These are phyloP conservation scores for Boletus huronensis DNA, from an alignment of 768 basidiomycete genomes.

Conservation along the genomic window DNA sequence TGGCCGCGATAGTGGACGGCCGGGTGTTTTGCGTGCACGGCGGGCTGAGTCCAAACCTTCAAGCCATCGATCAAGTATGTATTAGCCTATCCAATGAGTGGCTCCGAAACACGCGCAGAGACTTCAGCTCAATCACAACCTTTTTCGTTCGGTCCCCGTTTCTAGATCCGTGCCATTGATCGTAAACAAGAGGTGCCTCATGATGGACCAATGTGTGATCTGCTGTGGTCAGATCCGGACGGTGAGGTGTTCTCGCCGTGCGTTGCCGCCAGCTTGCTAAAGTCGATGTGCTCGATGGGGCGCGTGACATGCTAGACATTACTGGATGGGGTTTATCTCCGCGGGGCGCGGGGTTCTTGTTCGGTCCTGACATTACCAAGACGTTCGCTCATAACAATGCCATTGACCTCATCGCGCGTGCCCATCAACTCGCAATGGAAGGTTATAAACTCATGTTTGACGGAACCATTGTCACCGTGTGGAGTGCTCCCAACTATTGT, in stretches of 20 bases:
- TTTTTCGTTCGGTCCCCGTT: slow-evolving; percentile 18
- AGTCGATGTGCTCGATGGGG: slow-evolving; percentile 20
- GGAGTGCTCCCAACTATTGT: slow-evolving; percentile 98
- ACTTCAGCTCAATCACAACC: slow-evolving; percentile 19
- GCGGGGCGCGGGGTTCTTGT: slow-evolving; percentile 94
- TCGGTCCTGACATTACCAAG: slow-evolving; percentile 90
- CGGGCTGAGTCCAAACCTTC: slow-evolving; percentile 86
- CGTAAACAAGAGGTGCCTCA: slow-evolving; percentile 97
- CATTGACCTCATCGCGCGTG: slow-evolving; percentile 92
- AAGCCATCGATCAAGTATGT: slow-evolving; percentile 82
- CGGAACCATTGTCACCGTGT: slow-evolving; percentile 90
- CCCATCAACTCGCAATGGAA: slow-evolving; percentile 98
- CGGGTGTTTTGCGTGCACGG: slow-evolving; percentile 97
- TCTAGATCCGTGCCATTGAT: slow-evolving; percentile 89
- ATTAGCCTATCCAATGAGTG: slow-evolving; percentile 12
- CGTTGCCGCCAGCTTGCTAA: slow-evolving; percentile 14
- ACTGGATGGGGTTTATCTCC: slow-evolving; percentile 95
- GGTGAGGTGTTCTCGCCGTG: slow-evolving; percentile 44
- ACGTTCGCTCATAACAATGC: slow-evolving; percentile 86
- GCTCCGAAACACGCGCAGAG: slow-evolving; percentile 17
- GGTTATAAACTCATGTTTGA: slow-evolving; percentile 98
- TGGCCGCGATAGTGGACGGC: slow-evolving; percentile 96
- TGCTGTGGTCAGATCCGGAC: slow-evolving; percentile 99
- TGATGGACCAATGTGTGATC: slow-evolving; percentile 97
- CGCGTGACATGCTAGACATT: slow-evolving; percentile 54